Percentiles rank a stretch among this genome's conserved stretches.
phyloP scores from a whole-genome alignment of 768 basidiomycete genomes.

The Gloeophyllum trabeum region DNA sequence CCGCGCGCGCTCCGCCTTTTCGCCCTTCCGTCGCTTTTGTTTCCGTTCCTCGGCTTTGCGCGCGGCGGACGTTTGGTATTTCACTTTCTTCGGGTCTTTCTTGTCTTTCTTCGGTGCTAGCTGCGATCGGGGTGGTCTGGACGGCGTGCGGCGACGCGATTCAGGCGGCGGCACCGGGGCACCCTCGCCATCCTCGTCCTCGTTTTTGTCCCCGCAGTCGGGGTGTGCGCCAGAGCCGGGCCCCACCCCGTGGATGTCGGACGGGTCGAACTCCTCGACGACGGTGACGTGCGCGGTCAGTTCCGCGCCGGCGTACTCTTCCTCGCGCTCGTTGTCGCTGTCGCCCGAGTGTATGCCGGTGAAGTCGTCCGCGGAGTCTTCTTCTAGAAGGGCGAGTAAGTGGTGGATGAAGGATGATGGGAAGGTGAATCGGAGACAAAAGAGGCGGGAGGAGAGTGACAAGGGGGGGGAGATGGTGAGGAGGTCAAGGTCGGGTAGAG shows the following conservation, averaged over 20 bases:
- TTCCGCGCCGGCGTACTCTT: slow-evolving; percentile 78
- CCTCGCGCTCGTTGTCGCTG: slow-evolving; percentile 32
- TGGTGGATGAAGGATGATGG: too few relatives aligned
- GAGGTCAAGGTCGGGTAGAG: not conserved
- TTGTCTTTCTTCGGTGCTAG: slow-evolving; percentile 4
- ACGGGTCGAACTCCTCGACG: slow-evolving; percentile 83
- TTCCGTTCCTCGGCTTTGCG: slow-evolving; percentile 50
- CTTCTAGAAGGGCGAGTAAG: too few relatives aligned
- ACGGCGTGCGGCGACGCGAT: slow-evolving; percentile 5
- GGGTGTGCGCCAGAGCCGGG: slow-evolving; percentile 6
- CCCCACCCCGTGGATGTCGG: slow-evolving; percentile 40
- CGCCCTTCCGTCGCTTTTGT: slow-evolving; percentile 50
- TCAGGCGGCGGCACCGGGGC: slow-evolving; percentile 1
- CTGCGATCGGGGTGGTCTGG: not conserved
- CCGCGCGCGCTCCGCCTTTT: slow-evolving; percentile 66
- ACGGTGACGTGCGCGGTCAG: slow-evolving; percentile 84
- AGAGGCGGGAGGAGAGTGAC: not conserved
- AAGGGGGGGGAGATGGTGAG: not conserved
- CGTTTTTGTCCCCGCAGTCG: not conserved
- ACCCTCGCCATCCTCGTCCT: not conserved
- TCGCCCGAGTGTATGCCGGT: slow-evolving; percentile 25
- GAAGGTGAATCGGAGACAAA: slow-evolving; percentile 3
- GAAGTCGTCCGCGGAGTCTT: slow-evolving; percentile 40
- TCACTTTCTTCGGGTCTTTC: slow-evolving; percentile 29
- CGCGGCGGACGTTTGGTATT: slow-evolving; percentile 63